Conservation (phyloP, 306 rosid species). For the Neltuma alba region DNA sequence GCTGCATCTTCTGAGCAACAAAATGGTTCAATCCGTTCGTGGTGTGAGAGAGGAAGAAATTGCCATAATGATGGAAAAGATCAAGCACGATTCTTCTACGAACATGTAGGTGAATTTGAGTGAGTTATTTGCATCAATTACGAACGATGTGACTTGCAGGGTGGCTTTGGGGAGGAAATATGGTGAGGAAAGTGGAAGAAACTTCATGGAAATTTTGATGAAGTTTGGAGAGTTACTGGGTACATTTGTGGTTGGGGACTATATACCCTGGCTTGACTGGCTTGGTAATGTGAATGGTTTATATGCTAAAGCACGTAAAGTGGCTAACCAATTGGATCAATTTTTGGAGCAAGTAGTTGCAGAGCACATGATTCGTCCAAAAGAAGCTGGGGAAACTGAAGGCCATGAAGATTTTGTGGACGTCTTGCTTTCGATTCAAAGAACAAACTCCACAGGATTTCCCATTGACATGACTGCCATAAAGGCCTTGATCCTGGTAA, state of each 20-base stretch:
- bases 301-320: constrained; percentile 26
- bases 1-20: constrained; percentile 37
- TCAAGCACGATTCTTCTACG: constrained; percentile 23
- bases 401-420: constrained; percentile 53
- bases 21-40: constrained; percentile 33
- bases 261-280: constrained; percentile 54
- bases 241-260: constrained; percentile 36
- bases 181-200: constrained; percentile 9
- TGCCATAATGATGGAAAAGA: constrained; percentile 20
- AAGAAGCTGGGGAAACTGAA: not conserved
- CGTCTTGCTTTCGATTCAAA: constrained; percentile 49
- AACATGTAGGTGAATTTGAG: constrained; percentile 35
- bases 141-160: not conserved
- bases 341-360: constrained; percentile 46
- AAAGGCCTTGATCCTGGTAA: constrained; percentile 56
- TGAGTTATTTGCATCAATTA: not conserved
- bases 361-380: constrained; percentile 31
- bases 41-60: constrained; percentile 39
- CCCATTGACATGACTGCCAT: constrained; percentile 44
- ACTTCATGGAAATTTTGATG: constrained; percentile 31
- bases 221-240: constrained; percentile 39
- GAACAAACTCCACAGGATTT: constrained; percentile 35
- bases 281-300: constrained; percentile 11
- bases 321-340: constrained; percentile 41
- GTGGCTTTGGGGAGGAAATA: constrained; percentile 7